Evolutionary conservation across 345 rosid species (phyloP).

Genomic region (rapeseed (Brassica napus)): DNA sequence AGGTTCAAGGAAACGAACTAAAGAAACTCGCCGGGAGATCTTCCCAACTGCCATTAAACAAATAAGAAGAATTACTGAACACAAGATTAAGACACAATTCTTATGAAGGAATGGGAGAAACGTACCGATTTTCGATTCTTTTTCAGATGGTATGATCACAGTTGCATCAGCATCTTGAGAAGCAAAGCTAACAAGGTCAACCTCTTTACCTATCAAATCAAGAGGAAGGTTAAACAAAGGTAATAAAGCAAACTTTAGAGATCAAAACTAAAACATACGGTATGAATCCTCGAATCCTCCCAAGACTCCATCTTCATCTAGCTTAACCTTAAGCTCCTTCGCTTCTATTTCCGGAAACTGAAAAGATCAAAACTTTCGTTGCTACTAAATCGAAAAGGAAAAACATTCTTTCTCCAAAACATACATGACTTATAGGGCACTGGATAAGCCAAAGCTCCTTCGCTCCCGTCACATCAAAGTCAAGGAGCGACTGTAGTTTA

Average conservation of each 20-base stretch:
- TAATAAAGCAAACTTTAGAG: neutral
- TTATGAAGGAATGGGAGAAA: neutral
- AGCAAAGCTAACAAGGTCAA: constrained; percentile 54
- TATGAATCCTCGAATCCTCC: constrained; percentile 62
- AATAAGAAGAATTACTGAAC: neutral
- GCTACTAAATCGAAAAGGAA: neutral
- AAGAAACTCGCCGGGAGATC: constrained; percentile 56
- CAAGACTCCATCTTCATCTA: constrained; percentile 50
- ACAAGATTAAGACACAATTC: neutral
- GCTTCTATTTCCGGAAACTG: constrained; percentile 68
- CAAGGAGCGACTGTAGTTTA: no score
- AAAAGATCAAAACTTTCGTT: constrained; percentile 4
- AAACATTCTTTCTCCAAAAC: no score
- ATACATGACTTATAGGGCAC: no score
- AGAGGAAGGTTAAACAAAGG: constrained; percentile 9
- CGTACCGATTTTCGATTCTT: constrained; percentile 61
- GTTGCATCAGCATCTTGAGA: constrained; percentile 54
- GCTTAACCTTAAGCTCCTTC: constrained; percentile 48
- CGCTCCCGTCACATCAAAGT: no score
- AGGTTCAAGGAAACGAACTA: constrained; percentile 67
- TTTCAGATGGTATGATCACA: constrained; percentile 54
- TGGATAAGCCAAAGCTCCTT: no score
- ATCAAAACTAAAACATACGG: constrained; percentile 41
- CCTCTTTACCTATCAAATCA: constrained; percentile 54
- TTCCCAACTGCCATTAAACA: constrained; percentile 51